Evolutionary conservation across 176 grass and related monocot genomes (phyloP), one percentile per base, ranked within the genome.

Genomic region (Zea luxurians): DNA sequence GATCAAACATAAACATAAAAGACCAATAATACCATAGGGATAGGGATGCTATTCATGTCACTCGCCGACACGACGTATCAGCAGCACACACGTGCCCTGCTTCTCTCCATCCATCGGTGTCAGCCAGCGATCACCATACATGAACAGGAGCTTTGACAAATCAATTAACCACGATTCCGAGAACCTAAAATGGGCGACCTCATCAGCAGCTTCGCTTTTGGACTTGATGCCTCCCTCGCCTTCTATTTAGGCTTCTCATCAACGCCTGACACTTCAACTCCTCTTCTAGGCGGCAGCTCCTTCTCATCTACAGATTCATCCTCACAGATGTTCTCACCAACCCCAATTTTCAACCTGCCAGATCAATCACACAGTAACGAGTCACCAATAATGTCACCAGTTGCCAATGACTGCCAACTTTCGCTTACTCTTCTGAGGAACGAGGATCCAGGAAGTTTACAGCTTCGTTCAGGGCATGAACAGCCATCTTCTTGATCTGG

Each of bases 401-500:
- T 37, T 37, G 7, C 6, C 12, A 9, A 2, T 68, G 13, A 43
- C 0, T 46, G 18, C 9, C 2, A 15, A 57, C 1, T 64, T 62
- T 35, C 44, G 11, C 84, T 85, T 43, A 95, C 83, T 48, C 36
- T 74, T 65, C 57, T 55, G 66, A 82, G 10, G 74, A 55, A 67
- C 80, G 37, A 68, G 83, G 67, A 44, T 83, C 74, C 80, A 92
- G 82, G 2, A 77, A 82, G 35, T 82, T 74, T 38, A 90, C n/a
- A 7, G 59, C 90, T 70, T 84, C 79, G 0, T 67, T 67, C 45
- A 93, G 44, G 50, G 93, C 85, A 90, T 90, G 49, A 27, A 97
- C 20, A 80, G 81, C 88, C 77, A 97, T 92, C 78, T 97, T 97
- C 82, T 90, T 90, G 10, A 92, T 76, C 90, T 92, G 88, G 64